These are phyloP conservation scores for Adansonia digitata DNA, from an alignment of 345 rosid species.

Conservation along the genomic window DNA sequence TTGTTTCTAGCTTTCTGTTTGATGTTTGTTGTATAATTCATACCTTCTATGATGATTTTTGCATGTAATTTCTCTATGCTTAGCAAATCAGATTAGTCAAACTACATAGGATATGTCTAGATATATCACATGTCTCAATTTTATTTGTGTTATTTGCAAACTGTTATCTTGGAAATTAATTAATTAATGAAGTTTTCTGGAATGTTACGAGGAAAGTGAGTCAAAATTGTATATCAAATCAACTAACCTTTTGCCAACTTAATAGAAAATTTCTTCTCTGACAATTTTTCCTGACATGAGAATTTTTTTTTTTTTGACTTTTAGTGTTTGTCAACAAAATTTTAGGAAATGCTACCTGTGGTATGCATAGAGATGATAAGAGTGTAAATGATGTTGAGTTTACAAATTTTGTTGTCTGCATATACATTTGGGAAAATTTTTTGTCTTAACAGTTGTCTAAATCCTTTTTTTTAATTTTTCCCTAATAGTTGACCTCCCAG, in stretches of 20 bases:
- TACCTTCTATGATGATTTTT: background rate
- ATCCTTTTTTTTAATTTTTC: background rate
- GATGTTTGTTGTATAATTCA: background rate
- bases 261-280: background rate
- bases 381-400: background rate
- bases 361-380: background rate
- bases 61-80: background rate
- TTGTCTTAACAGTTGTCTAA: background rate
- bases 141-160: background rate
- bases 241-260: background rate
- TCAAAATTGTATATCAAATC: background rate
- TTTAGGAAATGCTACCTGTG: background rate
- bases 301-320: background rate
- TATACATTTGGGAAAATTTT: background rate
- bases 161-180: background rate
- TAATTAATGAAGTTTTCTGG: background rate
- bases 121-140: background rate
- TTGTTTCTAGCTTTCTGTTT: background rate
- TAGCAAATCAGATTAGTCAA: background rate
- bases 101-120: background rate
- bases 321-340: background rate
- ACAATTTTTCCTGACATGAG: background rate
- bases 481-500: conserved; percentile 72
- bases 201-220: background rate
- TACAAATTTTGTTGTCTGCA: background rate